Conservation (phyloP, 768 basidiomycete genomes). For the Phaeotremella fagi region DNA sequence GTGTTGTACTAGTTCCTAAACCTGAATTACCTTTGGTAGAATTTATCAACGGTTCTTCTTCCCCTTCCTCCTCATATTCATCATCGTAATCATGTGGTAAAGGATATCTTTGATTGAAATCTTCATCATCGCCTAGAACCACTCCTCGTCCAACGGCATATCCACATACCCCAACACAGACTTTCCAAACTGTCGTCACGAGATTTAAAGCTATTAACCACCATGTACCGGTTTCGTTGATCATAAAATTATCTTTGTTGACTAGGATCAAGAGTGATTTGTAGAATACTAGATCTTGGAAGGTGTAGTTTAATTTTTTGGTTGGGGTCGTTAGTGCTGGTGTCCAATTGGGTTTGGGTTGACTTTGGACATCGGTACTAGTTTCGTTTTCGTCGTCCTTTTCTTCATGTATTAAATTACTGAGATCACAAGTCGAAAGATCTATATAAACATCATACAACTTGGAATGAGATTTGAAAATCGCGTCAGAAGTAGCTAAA, state of each 20-base stretch:
- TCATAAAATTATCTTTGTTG: neutral
- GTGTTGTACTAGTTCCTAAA: slow-evolving; percentile 23
- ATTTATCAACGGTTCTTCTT: slow-evolving; percentile 10
- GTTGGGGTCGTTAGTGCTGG: neutral
- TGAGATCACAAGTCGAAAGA: slow-evolving; percentile 18
- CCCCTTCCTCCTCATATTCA: slow-evolving; percentile 3
- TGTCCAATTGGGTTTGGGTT: neutral
- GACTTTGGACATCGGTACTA: neutral
- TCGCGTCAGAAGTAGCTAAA: slow-evolving; percentile 44
- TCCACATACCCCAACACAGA: slow-evolving; percentile 45
- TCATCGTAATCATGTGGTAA: slow-evolving; percentile 8
- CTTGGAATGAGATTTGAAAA: slow-evolving; percentile 34
- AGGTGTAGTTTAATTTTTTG: slow-evolving; percentile 29
- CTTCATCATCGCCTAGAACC: slow-evolving; percentile 17
- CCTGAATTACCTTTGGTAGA: neutral
- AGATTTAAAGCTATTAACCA: slow-evolving; percentile 38
- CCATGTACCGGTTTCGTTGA: slow-evolving; percentile 21
- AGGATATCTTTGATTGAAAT: slow-evolving; percentile 18
- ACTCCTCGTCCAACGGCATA: slow-evolving; percentile 36
- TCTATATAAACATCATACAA: slow-evolving; percentile 44
- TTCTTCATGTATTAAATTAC: neutral
- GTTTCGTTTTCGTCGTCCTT: neutral
- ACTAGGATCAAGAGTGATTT: slow-evolving; percentile 25
- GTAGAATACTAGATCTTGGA: slow-evolving; percentile 39
- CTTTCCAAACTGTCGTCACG: slow-evolving; percentile 25